These are phyloP conservation scores for Graphium sp. DNA, from an alignment of 2,329 filamentous ascomycete genomes.

Conservation along the genomic window DNA sequence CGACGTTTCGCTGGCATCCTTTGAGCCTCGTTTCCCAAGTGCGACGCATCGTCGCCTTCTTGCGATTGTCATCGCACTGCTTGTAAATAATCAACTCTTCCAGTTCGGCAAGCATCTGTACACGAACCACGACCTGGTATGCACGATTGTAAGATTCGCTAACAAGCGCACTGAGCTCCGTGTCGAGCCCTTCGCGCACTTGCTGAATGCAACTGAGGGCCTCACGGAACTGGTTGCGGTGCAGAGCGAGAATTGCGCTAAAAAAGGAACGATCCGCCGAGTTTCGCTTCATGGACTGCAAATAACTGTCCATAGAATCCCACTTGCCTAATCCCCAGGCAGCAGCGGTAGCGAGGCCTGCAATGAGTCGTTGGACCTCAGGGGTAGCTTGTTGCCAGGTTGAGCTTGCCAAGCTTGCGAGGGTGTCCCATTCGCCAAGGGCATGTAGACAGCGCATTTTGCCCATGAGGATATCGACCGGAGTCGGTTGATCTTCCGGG, in stretches of 20 bases:
- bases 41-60: slow-evolving; percentile 75
- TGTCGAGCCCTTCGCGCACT: slow-evolving; percentile 84
- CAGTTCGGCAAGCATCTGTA: slow-evolving; percentile 96
- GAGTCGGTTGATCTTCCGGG: slow-evolving; percentile 35
- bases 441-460: slow-evolving; percentile 99
- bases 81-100: slow-evolving; percentile 98
- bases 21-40: slow-evolving; percentile 94
- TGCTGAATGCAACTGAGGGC: slow-evolving; percentile 80
- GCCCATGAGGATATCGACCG: slow-evolving; percentile 94
- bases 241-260: slow-evolving; percentile 83
- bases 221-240: slow-evolving; percentile 89
- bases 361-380: slow-evolving; percentile 81
- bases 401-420: slow-evolving; percentile 76
- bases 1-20: slow-evolving; percentile 90
- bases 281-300: slow-evolving; percentile 84
- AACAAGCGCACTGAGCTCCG: slow-evolving; percentile 88
- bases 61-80: slow-evolving; percentile 75
- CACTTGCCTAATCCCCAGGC: slow-evolving; percentile 95
- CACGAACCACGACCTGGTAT: slow-evolving; percentile 92
- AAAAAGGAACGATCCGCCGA: slow-evolving; percentile 96
- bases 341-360: slow-evolving; percentile 82
- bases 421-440: slow-evolving; percentile 88
- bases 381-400: slow-evolving; percentile 83
- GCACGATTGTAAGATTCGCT: slow-evolving; percentile 96
- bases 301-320: slow-evolving; percentile 95